Evolutionary conservation across 306 rosid genomes (phyloP), one percentile per base, ranked within the genome.

Genomic region (Rubus idaeus): DNA sequence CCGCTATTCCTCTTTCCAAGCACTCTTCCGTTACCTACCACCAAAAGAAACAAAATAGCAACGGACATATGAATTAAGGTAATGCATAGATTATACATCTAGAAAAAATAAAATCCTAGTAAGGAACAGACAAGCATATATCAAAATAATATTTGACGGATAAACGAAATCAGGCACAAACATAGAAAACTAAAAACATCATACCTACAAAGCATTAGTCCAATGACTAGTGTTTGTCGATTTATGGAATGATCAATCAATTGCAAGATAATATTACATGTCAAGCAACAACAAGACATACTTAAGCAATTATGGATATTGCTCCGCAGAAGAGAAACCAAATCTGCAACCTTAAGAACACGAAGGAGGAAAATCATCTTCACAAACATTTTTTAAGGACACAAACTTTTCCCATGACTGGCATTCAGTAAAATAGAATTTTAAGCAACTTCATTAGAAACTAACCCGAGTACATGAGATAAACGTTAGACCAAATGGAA

Each of bases 401-500:
- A 91, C 93, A 87, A 90, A 92, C 82, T 91, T 95, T 73, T 95
- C 97, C 13, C 99, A 88, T 74, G 99, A 89, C 99, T 95, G 79
- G 50, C 74, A 83, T 61, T 68, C 66, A 49, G 67, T 47, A 77
- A 79, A 64, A 64, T 53, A 70, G 84, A 51, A 75, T 21, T 64
- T 44, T 85, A 49, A 75, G 82, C 55, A 82, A 73, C 21, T 67
- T 30, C 21, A 42, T 77, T 70, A 66, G 83, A 80, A 69, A 39
- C 18, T 47, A 75, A 42, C 61, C 23, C 65, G 71, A 40, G 77
- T 26, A 55, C 61, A 71, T 75, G 77, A 70, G 49, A 65, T 40
- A n/a, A 72, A 72, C 6, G 76, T 12, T 39, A 11, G 30, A 71
- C 55, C 26, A 73, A 23, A 39, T 45, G 55, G 44, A 57, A 73